phyloP scores from a whole-genome alignment of 23 red algal genomes.

The Chondrus crispus region DNA sequence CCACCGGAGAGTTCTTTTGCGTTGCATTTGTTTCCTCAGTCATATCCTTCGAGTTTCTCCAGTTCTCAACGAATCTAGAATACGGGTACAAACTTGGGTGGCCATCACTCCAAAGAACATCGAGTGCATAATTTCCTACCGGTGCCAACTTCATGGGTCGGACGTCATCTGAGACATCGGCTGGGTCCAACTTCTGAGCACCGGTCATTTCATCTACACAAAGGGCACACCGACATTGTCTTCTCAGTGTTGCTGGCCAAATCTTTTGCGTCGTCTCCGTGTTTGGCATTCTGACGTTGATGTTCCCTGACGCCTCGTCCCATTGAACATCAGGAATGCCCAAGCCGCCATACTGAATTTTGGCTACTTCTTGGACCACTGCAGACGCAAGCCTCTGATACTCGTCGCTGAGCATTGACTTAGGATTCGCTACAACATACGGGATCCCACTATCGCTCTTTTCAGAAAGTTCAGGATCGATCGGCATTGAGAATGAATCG shows the following conservation, averaged over 20 bases:
- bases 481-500: slow-evolving; percentile 74
- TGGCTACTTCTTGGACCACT: slow-evolving; percentile 84
- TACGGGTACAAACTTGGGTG: slow-evolving; percentile 93
- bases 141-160: slow-evolving; percentile 60
- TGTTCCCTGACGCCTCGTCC: slow-evolving; percentile 59
- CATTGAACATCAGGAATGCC: slow-evolving; percentile 57
- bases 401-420: slow-evolving; percentile 41
- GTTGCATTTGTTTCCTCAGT: no score
- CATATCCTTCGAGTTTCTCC: background rate
- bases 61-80: slow-evolving; percentile 64
- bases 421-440: slow-evolving; percentile 49
- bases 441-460: slow-evolving; percentile 78
- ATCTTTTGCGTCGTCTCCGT: slow-evolving; percentile 32
- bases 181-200: slow-evolving; percentile 36
- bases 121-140: slow-evolving; percentile 95
- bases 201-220: slow-evolving; percentile 98
- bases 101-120: slow-evolving; percentile 85
- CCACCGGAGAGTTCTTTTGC: no score
- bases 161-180: slow-evolving; percentile 49
- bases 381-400: slow-evolving; percentile 72
- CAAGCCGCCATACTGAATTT: slow-evolving; percentile 63
- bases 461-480: slow-evolving; percentile 76
- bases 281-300: slow-evolving; percentile 31
- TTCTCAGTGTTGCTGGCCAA: slow-evolving; percentile 60
- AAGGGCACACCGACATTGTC: slow-evolving; percentile 90